Conservation (phyloP, 129 eudicot species). For the Escallonia herrerae region DNA sequence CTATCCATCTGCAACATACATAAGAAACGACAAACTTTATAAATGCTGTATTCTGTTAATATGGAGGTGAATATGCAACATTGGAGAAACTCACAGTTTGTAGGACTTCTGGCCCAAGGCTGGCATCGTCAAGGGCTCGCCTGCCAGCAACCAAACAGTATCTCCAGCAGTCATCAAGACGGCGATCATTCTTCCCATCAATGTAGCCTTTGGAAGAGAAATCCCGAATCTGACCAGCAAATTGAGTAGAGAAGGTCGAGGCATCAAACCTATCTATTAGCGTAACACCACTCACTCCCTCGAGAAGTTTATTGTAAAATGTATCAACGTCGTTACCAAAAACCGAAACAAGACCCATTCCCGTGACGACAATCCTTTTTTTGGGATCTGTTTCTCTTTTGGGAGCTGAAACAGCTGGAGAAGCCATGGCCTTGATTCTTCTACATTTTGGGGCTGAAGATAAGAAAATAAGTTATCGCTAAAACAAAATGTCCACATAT, state of each 20-base stretch:
- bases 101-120: slow-evolving; percentile 51
- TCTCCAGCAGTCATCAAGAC: slow-evolving; percentile 64
- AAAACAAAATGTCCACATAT: neutral
- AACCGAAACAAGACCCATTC: slow-evolving; percentile 75
- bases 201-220: slow-evolving; percentile 63
- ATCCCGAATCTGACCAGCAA: slow-evolving; percentile 62
- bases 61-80: neutral
- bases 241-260: slow-evolving; percentile 44
- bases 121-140: slow-evolving; percentile 58
- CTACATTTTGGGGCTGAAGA: slow-evolving; percentile 37
- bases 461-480: neutral
- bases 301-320: slow-evolving; percentile 57
- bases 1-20: slow-evolving; percentile 56
- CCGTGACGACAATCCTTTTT: slow-evolving; percentile 65
- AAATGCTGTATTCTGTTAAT: neutral
- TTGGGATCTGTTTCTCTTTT: slow-evolving; percentile 73
- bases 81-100: slow-evolving; percentile 35
- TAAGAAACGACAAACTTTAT: neutral
- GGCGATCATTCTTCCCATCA: slow-evolving; percentile 61
- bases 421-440: slow-evolving; percentile 50
- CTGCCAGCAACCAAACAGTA: slow-evolving; percentile 77
- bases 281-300: slow-evolving; percentile 59
- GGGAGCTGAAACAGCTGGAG: slow-evolving; percentile 58
- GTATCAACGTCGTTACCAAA: slow-evolving; percentile 56
- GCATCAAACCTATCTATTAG: slow-evolving; percentile 52